Conservation (phyloP, 2,329 filamentous ascomycete genomes). For the Phoma sp. region DNA sequence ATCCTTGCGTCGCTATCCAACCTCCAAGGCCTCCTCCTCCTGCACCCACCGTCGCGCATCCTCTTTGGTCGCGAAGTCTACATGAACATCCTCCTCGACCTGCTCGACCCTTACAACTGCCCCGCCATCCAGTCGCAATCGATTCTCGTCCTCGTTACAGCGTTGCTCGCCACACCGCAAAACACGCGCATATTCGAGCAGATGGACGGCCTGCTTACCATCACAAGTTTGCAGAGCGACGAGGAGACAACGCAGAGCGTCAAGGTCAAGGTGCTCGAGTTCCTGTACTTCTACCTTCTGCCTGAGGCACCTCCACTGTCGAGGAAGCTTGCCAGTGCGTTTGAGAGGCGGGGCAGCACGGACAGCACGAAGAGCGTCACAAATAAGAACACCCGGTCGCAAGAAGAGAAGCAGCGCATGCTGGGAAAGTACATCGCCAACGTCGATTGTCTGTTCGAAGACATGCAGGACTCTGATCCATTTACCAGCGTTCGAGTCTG, state of each 20-base stretch:
- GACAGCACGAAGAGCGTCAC: slow-evolving; percentile 38
- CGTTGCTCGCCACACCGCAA: slow-evolving; percentile 81
- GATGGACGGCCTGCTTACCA: slow-evolving; percentile 87
- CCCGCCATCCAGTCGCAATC: slow-evolving; percentile 90
- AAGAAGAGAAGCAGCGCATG: slow-evolving; percentile 81
- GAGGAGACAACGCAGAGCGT: slow-evolving; percentile 84
- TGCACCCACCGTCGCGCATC: slow-evolving; percentile 87
- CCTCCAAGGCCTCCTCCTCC: slow-evolving; percentile 83
- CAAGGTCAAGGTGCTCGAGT: slow-evolving; percentile 95
- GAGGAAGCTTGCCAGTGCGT: slow-evolving; percentile 40
- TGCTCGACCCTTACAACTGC: slow-evolving; percentile 88
- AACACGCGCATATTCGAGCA: slow-evolving; percentile 93
- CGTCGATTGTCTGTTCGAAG: slow-evolving; percentile 83
- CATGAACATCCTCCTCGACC: slow-evolving; percentile 96
- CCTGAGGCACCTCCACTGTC: slow-evolving; percentile 71
- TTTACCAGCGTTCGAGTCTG: slow-evolving; percentile 40
- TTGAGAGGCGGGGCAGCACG: slow-evolving; percentile 42
- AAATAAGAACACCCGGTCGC: slow-evolving; percentile 61
- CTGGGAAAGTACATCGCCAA: slow-evolving; percentile 77
- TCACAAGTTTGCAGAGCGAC: slow-evolving; percentile 92
- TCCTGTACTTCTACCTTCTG: slow-evolving; percentile 98
- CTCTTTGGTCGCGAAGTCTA: slow-evolving; percentile 88
- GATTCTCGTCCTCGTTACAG: slow-evolving; percentile 86
- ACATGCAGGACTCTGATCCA: slow-evolving; percentile 79
- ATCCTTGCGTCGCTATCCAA: slow-evolving; percentile 88